Base-by-base conservation (phyloP, 306 rosid genomes). In the Ochetophila trinervis region DNA sequence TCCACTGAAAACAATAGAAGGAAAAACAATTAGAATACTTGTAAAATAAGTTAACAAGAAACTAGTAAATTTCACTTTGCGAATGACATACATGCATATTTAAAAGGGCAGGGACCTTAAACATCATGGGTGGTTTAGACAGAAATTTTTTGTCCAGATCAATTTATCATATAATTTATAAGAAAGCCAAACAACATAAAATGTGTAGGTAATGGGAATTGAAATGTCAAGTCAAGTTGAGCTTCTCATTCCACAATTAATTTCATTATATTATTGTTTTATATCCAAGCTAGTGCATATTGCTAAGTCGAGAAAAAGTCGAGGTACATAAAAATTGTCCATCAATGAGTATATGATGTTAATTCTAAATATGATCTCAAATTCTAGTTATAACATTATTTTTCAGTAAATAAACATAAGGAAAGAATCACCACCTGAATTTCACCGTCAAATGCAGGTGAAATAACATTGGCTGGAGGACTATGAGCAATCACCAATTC, bases 1-100 rank as follows among this genome's bases (percentile, higher is more conserved):
- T 70, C 65, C 48, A 78, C 98, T 89, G 88, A 53, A 59, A 49
- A 5, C 62, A 64, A 67, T 27, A 63, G 51, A 53, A 27, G 32
- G 27, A n/a, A 63, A 45, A 67, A 36, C 13, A 63, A 53, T 47
- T 49, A 49, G 3, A 15, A 15, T 50, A 16, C 54, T n/a, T n/a
- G 17, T 16, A 1, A 4, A n/a, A 2, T n/a, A 50, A 50, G 10
- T n/a, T 17, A 8, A 6, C 21, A 50, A 50, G 21, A 18, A 17
- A 9, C 45, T 40, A 40, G 15, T 1, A 40, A 40, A 40, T 40
- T 40, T 40, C 10, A 37, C 44, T 37, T 27, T 37, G 44, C 9
- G 13, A 17, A 1, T 34, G 48, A 23, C 8, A 11, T 30, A 34
- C 3, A 11, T 30, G 17, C 3, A 32, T 7, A 34, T 58, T 20